Evolutionary conservation across 306 rosid genomes (phyloP).

Genomic region (Castanea sativa): DNA sequence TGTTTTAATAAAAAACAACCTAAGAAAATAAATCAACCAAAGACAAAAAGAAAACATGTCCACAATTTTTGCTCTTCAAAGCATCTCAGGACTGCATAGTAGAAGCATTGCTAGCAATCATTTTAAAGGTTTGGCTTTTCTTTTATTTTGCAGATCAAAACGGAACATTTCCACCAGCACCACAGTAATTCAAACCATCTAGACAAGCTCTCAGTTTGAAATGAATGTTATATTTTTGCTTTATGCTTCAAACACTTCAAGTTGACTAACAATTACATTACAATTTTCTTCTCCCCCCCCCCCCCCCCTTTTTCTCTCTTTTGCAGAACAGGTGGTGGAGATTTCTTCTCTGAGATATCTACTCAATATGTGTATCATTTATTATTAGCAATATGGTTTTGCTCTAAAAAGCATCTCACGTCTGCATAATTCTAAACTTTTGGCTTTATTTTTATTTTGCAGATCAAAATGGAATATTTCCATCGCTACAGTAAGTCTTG

Average conservation of each 20-base stretch:
- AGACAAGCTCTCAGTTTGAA: constrained; percentile 1
- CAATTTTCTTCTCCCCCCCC: no score
- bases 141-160: constrained; percentile 52
- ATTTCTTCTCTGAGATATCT: no score
- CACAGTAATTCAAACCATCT: constrained; percentile 10
- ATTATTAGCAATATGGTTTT: not conserved
- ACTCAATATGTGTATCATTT: no score
- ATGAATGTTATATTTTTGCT: not conserved
- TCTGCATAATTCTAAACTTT: constrained; percentile 8
- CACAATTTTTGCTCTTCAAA: not conserved
- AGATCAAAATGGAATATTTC: no score
- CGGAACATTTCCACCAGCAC: constrained; percentile 61
- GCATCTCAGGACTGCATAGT: not conserved
- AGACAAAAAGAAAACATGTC: no score
- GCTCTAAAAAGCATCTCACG: no score
- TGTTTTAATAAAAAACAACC: no score
- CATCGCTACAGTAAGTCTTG: no score
- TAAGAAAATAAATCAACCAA: no score
- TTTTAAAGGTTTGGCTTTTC: constrained; percentile 22
- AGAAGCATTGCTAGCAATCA: not conserved
- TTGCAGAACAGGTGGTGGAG: no score
- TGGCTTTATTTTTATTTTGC: not conserved
- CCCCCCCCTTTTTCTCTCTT: no score
- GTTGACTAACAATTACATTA: no score
- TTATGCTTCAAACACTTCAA: not conserved